Base-by-base conservation (phyloP, 805 yeast species). In the Lipomyces oligophaga region DNA sequence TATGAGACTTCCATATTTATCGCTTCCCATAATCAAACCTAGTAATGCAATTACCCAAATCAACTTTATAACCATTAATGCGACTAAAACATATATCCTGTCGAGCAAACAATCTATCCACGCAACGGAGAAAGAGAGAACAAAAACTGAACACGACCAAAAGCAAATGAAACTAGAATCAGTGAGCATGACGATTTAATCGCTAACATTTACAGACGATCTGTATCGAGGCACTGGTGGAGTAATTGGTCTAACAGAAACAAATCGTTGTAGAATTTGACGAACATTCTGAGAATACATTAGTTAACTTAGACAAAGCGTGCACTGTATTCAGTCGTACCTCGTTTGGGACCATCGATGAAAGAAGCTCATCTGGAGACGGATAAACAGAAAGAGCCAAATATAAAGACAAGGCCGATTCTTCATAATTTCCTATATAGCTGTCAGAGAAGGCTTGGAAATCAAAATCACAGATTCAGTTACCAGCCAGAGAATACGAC, bases 341-440 rank as follows among this genome's bases (percentile, higher is more conserved):
- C 25, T 31, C 36, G 27, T 45, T 43, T 11, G 43, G 15, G n/a
- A 41, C 19, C 4, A 46, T 30, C 16, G 52, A 39, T 4, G 41
- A 7, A 64, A 93, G 75, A 60, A 93, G 79, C 61, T 87, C 96
- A 46, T 94, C 82, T 49, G 98, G 99, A 67, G 84, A 83, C 52
- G 98, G 97, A 68, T 89, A 90, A 41, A 88, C 89, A 34, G 86
- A 78, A 63, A 93, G 75, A 11, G 97, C 97, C 68, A 86, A 85
- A 78, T 93, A 93, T 76, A 88, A 93, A 58, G 82, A 77, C 58
- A 89, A 73, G 31, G 98, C 97, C 36, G 97, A 82, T 50, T 83
- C 86, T 55, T 83, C 68, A 44, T 56, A 51, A 39, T 52, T 48
- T 66, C 84, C 86, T 58, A 18, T 26, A 15, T 22, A 25, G 26